phyloP scores from a whole-genome alignment of 441 rosid genomes.

The Erysimum pusillum region DNA sequence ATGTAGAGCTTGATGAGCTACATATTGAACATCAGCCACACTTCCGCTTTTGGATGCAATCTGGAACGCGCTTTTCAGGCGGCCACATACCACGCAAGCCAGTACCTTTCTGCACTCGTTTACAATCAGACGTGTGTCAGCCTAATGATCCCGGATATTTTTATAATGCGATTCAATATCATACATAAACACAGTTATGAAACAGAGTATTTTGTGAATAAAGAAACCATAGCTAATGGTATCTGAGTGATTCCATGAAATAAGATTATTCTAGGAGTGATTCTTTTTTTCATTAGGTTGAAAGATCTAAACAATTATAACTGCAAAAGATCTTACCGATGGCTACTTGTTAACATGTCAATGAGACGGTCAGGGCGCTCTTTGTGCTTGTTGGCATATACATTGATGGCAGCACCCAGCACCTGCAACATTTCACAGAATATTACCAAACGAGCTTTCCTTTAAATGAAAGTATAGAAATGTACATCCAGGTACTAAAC shows the following conservation, averaged over 20 bases:
- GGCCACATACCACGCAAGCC: conserved; percentile 98
- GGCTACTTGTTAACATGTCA: conserved; percentile 97
- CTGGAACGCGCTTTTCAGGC: conserved; percentile 96
- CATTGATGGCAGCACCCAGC: conserved; percentile 94
- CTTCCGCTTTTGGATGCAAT: conserved; percentile 96
- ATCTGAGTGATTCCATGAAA: conserved; percentile 1
- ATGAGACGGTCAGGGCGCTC: conserved; percentile 98
- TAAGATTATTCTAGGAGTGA: conserved; percentile 7
- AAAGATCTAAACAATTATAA: neutral
- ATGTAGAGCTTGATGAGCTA: conserved; percentile 97
- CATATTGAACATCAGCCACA: conserved; percentile 97
- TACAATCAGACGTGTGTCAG: conserved; percentile 32
- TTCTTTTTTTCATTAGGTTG: neutral
- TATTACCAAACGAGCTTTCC: conserved; percentile 22
- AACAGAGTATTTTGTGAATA: neutral
- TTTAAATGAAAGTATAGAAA: neutral
- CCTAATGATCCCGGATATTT: neutral
- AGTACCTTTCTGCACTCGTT: conserved; percentile 82
- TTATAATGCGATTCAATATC: neutral
- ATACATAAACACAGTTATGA: conserved; percentile 13
- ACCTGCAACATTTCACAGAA: conserved; percentile 63
- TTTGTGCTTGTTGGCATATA: conserved; percentile 96
- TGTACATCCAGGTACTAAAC: conserved; percentile 2
- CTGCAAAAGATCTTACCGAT: conserved; percentile 60
- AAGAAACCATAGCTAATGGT: neutral